Evolutionary conservation across 352 stramenopile species (phyloP).

Genomic region (Phytopythium delawarense): DNA sequence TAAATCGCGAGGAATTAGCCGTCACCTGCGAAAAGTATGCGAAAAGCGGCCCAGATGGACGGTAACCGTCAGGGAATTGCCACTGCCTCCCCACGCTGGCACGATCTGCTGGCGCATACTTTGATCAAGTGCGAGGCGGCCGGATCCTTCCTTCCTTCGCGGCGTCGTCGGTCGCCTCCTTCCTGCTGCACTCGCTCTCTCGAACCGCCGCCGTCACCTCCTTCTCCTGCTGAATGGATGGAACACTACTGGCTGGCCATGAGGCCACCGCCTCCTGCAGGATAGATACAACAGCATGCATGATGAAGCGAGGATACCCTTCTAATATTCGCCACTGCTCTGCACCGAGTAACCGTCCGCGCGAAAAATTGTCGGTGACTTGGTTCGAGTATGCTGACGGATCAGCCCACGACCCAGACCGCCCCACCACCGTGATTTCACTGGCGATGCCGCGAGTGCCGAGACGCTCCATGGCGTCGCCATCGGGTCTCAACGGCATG

Average conservation of each 20-base stretch:
- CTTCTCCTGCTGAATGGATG: not conserved
- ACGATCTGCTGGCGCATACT: not conserved
- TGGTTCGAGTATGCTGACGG: not conserved
- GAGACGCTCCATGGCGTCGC: too few species aligned
- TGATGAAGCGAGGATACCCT: not conserved
- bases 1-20: conserved; percentile 5
- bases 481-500: too few species aligned
- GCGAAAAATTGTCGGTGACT: conserved; percentile 1
- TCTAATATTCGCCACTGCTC: not conserved
- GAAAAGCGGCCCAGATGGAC: conserved; percentile 12
- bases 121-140: too few species aligned
- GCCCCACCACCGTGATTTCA: not conserved
- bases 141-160: not conserved
- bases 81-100: not conserved
- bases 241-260: not conserved
- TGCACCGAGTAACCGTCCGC: not conserved
- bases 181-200: not conserved
- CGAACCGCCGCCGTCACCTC: not conserved
- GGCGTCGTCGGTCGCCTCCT: not conserved
- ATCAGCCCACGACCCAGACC: not conserved
- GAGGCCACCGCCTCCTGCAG: not conserved
- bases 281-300: not conserved
- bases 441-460: not conserved
- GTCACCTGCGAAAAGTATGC: conserved; percentile 20
- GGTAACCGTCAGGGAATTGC: too few species aligned